phyloP scores from a whole-genome alignment of 2,329 filamentous ascomycete genomes.

The Diaporthe vexans region DNA sequence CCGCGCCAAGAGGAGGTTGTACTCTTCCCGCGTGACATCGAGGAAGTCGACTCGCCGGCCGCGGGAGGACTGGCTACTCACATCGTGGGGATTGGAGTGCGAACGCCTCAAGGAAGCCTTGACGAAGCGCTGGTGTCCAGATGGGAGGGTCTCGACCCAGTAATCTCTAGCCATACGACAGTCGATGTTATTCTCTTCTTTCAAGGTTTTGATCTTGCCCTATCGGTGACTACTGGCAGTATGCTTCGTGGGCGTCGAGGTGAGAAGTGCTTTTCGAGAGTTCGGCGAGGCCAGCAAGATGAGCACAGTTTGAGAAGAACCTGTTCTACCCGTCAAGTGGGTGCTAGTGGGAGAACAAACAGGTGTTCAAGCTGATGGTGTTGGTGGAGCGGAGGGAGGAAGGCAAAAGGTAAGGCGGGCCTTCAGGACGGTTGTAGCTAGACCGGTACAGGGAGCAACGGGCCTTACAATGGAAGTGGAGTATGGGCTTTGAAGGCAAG shows the following conservation, averaged over 20 bases:
- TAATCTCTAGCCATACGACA: constrained; percentile 41
- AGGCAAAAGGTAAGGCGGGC: constrained; percentile 16
- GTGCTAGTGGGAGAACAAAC: not conserved
- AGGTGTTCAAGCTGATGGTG: not conserved
- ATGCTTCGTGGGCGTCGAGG: not conserved
- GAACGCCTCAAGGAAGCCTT: constrained; percentile 42
- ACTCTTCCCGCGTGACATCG: constrained; percentile 46
- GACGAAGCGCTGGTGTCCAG: constrained; percentile 45
- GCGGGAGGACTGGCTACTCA: constrained; percentile 35
- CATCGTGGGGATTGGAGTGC: constrained; percentile 42
- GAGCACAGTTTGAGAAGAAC: not conserved
- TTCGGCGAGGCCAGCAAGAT: not conserved
- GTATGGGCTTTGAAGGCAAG: constrained; percentile 30
- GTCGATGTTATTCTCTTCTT: no score
- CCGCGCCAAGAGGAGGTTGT: constrained; percentile 43
- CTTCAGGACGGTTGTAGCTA: constrained; percentile 34
- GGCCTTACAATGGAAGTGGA: constrained; percentile 34
- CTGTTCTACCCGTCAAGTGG: not conserved
- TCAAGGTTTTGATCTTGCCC: not conserved
- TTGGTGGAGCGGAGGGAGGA: not conserved
- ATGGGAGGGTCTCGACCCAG: constrained; percentile 36
- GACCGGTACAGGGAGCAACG: constrained; percentile 21
- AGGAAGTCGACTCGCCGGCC: constrained; percentile 46
- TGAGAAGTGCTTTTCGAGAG: not conserved
- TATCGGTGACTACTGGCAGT: not conserved